Evolutionary conservation across 306 rosid genomes (phyloP).

Genomic region (Pterocarpus macrocarpus): DNA sequence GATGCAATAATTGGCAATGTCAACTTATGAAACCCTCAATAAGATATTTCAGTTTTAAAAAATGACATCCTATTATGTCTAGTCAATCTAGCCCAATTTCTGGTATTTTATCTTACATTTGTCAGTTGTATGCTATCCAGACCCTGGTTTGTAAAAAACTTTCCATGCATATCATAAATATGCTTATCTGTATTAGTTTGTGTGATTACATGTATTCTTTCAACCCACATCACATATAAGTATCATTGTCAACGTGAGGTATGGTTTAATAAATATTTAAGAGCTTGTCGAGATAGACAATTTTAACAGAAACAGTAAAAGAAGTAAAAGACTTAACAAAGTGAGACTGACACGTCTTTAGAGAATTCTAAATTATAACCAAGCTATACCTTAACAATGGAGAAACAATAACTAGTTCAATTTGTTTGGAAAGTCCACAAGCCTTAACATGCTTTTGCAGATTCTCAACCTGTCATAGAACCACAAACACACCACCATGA

Average conservation of each 20-base stretch:
- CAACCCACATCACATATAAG: neutral
- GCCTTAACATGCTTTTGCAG: slow-evolving; percentile 75
- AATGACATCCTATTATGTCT: neutral
- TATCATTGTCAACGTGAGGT: neutral
- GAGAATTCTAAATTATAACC: slow-evolving; percentile 25
- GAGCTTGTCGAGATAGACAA: slow-evolving; percentile 11
- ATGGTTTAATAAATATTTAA: neutral
- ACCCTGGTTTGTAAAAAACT: neutral
- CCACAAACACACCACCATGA: slow-evolving; percentile 18
- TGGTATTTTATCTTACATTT: slow-evolving; percentile 8
- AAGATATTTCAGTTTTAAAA: slow-evolving; percentile 7
- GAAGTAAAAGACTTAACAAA: neutral
- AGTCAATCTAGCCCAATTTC: slow-evolving; percentile 34
- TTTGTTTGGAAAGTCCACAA: slow-evolving; percentile 62
- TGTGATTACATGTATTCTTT: slow-evolving; percentile 12
- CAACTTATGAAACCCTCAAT: neutral
- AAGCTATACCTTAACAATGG: slow-evolving; percentile 79
- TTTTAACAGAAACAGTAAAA: slow-evolving; percentile 7
- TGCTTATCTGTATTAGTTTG: neutral
- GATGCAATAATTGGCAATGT: slow-evolving; percentile 46
- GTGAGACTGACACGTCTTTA: slow-evolving; percentile 8
- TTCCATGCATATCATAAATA: neutral
- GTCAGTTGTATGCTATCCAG: slow-evolving; percentile 8
- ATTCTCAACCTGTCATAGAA: slow-evolving; percentile 69
- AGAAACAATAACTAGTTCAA: slow-evolving; percentile 79